Base-by-base conservation (phyloP, 1,139 yeast species). In the Yamadazyma aaseri region DNA sequence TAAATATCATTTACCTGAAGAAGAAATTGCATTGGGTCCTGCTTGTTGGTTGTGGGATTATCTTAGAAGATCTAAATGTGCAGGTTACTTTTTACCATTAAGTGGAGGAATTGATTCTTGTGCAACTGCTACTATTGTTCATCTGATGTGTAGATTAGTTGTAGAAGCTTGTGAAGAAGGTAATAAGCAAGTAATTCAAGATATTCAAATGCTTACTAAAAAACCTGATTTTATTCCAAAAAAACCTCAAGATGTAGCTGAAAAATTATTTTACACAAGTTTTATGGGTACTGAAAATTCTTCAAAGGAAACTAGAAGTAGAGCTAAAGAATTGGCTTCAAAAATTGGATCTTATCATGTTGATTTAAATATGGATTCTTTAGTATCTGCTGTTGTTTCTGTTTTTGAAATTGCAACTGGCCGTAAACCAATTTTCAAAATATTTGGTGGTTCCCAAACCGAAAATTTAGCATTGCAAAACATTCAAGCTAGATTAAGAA, bases 31-130 rank as follows among this genome's bases (percentile, higher is more conserved):
- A 0, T 66, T 86, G 33, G 98, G 98, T 0, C 99, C 98, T 1
- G 98, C 99, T 0, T 92, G 98, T 57, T 92, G 99, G 99, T 61
- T 92, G 44, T 92, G 99, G 99, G 99, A 92, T 57, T 92, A 92
- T 54, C 71, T 92, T 42, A 74, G 99, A 55, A 76, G 98, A 46
- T 86, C 95, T 44, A 77, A 77, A 46, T 84, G 92, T 39, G 89
- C 90, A 0, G 99, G 99, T 0, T 92, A 73, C 56, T 94, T 92
- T 60, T 68, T 92, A 32, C 97, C 99, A 0, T 68, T 92, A 32
- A 84, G 95, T 56, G 99, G 99, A 14, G 99, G 99, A 31, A 90
- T 94, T 42, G 99, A 92, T 56, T 85, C 96, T 17, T 94, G 98
- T 65, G 96, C 98, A 1, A 94, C 98, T 1, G 94, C 97, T 0